Base-by-base conservation (phyloP, 2,329 filamentous ascomycete species). In the Gaeumannomyces tritici region DNA sequence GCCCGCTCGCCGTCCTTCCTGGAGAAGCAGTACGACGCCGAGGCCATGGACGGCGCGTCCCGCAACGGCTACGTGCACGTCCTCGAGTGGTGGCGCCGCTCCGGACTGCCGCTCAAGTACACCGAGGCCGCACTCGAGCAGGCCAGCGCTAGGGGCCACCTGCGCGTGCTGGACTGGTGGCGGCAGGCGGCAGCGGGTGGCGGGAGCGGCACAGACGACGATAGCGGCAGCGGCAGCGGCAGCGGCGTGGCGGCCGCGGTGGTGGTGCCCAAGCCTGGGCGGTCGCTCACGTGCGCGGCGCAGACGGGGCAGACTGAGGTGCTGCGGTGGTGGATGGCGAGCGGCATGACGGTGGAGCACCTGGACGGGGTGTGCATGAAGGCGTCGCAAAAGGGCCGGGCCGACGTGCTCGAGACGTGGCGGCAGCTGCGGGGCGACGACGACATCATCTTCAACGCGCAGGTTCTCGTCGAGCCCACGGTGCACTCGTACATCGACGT, bases 91-190 rank as follows among this genome's bases (percentile, higher is more conserved):
- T 89, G 89, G 72, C 83, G 88, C 27, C 91, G 89, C 9, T 85
- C 83, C 0, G 89, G 89, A 0, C 80, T 97, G 1, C 85, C 88
- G 2, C 80, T 97, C 26, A 88, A 90, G 67, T 96, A 95, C 74
- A 96, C 90, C 13, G 91, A 96, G 72, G 83, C 87, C 6, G 91
- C 93, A 0, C 83, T 98, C 24, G 93, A 97, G 74, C 89, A 93
- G 69, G 93, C 93, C 33, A 93, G 89, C 63, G 87, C 87, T 4
- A 89, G 91, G 69, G 92, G 93, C 9, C 89, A 95, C 66, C 80
- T 96, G n/a, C 78, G 86, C 8, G 91, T 97, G 0, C 82, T 98
- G 1, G 89, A 96, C 69, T 98, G 93, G 93, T 98, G 93, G 93
- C 90, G 90, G 68, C 83, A 88, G 64, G 86, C 88, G 0, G 84